Conservation (phyloP, 2,329 filamentous ascomycete species). For the Fusarium phyllophilum region DNA sequence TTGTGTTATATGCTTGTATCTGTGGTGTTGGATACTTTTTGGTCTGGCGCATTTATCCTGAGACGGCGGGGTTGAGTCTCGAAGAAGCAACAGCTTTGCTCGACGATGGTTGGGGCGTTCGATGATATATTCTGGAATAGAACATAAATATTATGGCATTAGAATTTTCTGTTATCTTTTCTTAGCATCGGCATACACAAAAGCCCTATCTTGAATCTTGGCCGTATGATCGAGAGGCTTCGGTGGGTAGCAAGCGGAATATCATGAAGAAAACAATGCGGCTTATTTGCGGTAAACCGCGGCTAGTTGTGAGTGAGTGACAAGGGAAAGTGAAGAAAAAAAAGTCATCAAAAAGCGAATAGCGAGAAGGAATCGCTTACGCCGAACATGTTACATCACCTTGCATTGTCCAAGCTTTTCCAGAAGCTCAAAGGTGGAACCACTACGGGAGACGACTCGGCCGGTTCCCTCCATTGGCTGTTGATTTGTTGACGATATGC, state of each 20-base stretch:
- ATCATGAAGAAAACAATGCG: neutral
- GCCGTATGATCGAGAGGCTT: slow-evolving; percentile 20
- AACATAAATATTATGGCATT: neutral
- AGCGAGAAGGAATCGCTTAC: slow-evolving; percentile 19
- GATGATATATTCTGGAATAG: slow-evolving; percentile 45
- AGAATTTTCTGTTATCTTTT: neutral
- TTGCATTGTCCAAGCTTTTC: slow-evolving; percentile 35
- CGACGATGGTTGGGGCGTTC: slow-evolving; percentile 77
- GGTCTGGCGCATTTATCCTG: slow-evolving; percentile 83
- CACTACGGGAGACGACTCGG: slow-evolving; percentile 30
- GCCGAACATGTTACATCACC: slow-evolving; percentile 40
- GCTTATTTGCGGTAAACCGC: slow-evolving; percentile 35
- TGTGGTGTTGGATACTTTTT: slow-evolving; percentile 74
- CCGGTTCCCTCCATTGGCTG: slow-evolving; percentile 19
- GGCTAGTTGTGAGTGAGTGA: neutral
- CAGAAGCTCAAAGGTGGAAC: slow-evolving; percentile 9
- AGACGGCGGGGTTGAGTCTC: slow-evolving; percentile 82
- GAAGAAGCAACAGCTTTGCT: slow-evolving; percentile 82
- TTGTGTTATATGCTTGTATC: slow-evolving; percentile 79
- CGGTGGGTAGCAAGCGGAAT: slow-evolving; percentile 1
- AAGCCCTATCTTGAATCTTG: slow-evolving; percentile 9
- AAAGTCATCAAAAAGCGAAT: neutral
- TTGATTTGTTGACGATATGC: slow-evolving; percentile 2
- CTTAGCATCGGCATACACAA: neutral
- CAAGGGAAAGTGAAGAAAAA: neutral